phyloP scores from a whole-genome alignment of 148 eudicot genomes.

The Dysphania ambrosioides region DNA sequence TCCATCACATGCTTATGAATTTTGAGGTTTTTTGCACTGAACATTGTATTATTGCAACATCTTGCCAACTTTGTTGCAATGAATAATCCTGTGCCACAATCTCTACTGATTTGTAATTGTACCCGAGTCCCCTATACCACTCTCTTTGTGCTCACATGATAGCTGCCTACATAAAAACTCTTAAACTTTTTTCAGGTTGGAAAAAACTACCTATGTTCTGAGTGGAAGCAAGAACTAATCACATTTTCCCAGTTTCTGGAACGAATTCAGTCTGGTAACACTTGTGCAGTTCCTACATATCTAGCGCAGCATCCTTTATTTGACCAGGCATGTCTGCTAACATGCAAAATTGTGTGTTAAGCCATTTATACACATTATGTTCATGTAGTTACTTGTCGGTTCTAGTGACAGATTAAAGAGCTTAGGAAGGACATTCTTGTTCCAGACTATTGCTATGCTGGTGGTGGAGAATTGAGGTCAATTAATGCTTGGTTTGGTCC shows the following conservation, averaged over 20 bases:
- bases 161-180: constrained; percentile 2
- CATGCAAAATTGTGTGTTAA: constrained; percentile 12
- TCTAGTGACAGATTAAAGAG: constrained; percentile 78
- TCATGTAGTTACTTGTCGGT: constrained; percentile 33
- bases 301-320: constrained; percentile 97
- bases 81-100: not conserved
- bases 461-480: constrained; percentile 82
- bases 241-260: constrained; percentile 85
- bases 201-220: constrained; percentile 74
- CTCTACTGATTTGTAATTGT: not conserved
- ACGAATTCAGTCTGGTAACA: constrained; percentile 60
- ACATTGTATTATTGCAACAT: not conserved
- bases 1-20: not conserved
- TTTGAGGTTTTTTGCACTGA: not conserved
- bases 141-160: not conserved
- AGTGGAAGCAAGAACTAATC: constrained; percentile 97
- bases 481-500: constrained; percentile 99
- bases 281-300: constrained; percentile 58
- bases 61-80: not conserved
- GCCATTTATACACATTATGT: constrained; percentile 12
- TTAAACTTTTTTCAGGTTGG: constrained; percentile 71
- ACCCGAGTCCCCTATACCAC: not conserved
- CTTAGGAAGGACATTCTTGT: constrained; percentile 70
- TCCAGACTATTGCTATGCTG: constrained; percentile 93
- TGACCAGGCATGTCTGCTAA: constrained; percentile 79